These are phyloP conservation scores for Gardenia jasminoides DNA, from an alignment of 257 asterid genomes.

Conservation along the genomic window DNA sequence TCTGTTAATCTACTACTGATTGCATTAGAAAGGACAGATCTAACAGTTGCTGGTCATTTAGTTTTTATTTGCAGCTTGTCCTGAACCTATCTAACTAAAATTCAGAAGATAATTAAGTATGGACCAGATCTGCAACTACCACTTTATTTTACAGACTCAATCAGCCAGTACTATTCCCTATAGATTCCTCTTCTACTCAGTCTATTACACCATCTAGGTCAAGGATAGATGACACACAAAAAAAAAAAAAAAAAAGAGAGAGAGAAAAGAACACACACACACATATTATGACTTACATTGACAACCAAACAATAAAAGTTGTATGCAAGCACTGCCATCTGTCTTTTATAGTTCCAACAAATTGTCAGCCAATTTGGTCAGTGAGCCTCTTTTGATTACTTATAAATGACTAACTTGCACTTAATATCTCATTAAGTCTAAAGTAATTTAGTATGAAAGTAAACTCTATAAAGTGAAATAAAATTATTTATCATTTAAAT, in stretches of 20 bases:
- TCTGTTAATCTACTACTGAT: not conserved
- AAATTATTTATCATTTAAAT: not conserved
- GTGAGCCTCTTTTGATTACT: not conserved
- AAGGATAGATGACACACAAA: no score
- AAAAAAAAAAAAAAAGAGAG: no score
- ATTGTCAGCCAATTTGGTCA: not conserved
- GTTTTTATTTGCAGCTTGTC: not conserved
- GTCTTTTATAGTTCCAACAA: not conserved
- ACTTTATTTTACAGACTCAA: not conserved
- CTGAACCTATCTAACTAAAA: not conserved
- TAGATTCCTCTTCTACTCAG: not conserved
- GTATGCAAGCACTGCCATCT: not conserved
- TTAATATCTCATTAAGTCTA: not conserved
- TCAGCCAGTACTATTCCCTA: not conserved
- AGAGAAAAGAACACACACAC: no score
- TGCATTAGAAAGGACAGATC: not conserved
- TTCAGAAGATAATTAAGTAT: not conserved
- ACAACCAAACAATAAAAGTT: not conserved
- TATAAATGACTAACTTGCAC: not conserved
- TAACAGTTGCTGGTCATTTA: not conserved
- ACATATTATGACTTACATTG: not conserved
- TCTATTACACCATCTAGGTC: not conserved
- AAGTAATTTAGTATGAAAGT: not conserved
- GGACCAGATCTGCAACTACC: slow-evolving; percentile 3
- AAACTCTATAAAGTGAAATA: not conserved